Evolutionary conservation across 176 grass and related monocot species (phyloP), one percentile per base, ranked within the genome.

Genomic region (Pontederia paniculata): DNA sequence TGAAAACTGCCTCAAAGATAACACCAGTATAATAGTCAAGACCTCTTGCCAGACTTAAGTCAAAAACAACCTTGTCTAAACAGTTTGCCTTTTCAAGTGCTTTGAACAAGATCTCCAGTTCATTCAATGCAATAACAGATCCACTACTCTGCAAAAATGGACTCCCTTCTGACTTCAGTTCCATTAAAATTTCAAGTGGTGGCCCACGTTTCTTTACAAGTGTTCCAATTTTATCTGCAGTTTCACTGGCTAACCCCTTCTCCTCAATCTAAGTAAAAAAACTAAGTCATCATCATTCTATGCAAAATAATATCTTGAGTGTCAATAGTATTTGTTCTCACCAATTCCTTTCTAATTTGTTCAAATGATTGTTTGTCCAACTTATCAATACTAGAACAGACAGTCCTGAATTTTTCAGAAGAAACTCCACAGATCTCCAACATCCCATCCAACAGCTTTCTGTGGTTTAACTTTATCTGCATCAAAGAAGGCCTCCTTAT

Each of bases 1-100:
- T 93, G 73, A 98, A 88, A 67, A 98, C 83, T 52, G 94, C 94
- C 76, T 98, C 94, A 55, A 84, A 98, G 72, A 98, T 93, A 50
- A 98, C 94, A 44, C 94, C 94, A n/a, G 87, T 98, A 59, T 91
- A 98, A 62, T 98, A 98, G 69, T 98, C 87, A 42, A 98, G 86
- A 50, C 87, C 94, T 82, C 94, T 93, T 58, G 94, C 87, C 12
- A 98, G 83, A 73, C 94, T 98, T 71, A 98, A 74, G 68, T 98
- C 87, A 82, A 98, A 98, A 77, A 88, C 81, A 62, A 98, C 75
- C 22, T 56, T 84, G 54, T 58, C 78, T 69, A 82, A 50, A 42
- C 80, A 88, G 45, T 98, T 82, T 55, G 94, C 79, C 66, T 84
- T 89, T 68, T 98, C 77, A 58, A 98, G 70, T 62, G 94, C 77